These are phyloP conservation scores for Pyricularia sp. DNA, from an alignment of 2,329 filamentous ascomycete genomes.

Conservation along the genomic window DNA sequence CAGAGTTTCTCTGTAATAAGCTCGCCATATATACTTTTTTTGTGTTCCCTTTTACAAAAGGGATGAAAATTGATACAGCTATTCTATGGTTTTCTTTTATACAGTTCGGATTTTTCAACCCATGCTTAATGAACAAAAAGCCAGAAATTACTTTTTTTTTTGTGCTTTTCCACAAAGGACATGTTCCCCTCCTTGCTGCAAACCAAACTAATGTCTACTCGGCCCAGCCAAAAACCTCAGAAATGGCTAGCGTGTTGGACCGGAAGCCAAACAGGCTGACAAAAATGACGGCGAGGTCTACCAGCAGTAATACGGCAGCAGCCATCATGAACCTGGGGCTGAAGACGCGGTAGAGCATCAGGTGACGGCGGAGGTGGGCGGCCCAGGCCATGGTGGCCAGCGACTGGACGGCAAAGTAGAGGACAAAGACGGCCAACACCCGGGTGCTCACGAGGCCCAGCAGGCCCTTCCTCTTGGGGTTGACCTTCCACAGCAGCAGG, in stretches of 20 bases:
- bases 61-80: neutral
- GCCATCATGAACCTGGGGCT: slow-evolving; percentile 82
- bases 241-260: slow-evolving; percentile 64
- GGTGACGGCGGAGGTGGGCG: slow-evolving; percentile 71
- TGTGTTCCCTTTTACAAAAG: neutral
- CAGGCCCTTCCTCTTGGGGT: slow-evolving; percentile 56
- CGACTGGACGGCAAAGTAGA: slow-evolving; percentile 73
- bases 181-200: neutral
- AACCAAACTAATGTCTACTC: slow-evolving; percentile 15
- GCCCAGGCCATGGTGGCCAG: slow-evolving; percentile 85
- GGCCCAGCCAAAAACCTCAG: slow-evolving; percentile 78
- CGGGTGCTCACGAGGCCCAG: slow-evolving; percentile 54
- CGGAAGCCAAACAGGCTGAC: slow-evolving; percentile 63
- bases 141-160: neutral
- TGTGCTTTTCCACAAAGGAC: neutral
- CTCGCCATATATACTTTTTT: neutral
- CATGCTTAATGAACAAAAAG: neutral
- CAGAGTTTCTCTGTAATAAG: neutral
- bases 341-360: slow-evolving; percentile 96
- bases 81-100: neutral
- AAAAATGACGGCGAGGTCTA: slow-evolving; percentile 61
- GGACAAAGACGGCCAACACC: slow-evolving; percentile 59
- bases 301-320: slow-evolving; percentile 54
- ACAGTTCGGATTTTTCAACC: neutral
- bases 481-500: slow-evolving; percentile 77